phyloP scores from a whole-genome alignment of 2,329 filamentous ascomycete genomes.

The Diaporthe nobilis region DNA sequence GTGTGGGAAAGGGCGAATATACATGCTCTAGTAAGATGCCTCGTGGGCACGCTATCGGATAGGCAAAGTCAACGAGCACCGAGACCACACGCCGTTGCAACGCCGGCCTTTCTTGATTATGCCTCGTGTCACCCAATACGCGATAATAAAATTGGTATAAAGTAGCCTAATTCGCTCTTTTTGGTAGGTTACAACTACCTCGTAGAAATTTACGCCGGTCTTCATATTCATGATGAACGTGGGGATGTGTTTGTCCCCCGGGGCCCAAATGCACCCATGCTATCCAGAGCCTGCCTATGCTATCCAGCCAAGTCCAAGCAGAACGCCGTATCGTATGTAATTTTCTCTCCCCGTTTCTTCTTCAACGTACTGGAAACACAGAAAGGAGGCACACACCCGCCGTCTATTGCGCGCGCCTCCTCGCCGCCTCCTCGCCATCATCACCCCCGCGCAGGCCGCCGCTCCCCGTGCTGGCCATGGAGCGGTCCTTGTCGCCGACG shows the following conservation, averaged over 20 bases:
- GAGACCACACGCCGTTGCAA: not conserved
- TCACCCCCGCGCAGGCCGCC: not conserved
- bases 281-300: conserved; percentile 4
- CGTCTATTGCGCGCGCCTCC: conserved; percentile 11
- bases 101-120: not conserved
- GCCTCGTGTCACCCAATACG: not conserved
- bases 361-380: not conserved
- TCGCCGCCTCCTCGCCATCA: conserved; percentile 31
- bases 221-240: not conserved
- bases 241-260: not conserved
- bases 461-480: conserved; percentile 33
- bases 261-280: not conserved
- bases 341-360: not conserved
- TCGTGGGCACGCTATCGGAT: not conserved
- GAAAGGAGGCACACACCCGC: not conserved
- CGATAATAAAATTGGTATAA: not conserved
- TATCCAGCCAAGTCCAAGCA: not conserved
- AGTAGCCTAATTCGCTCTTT: not conserved
- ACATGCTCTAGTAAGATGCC: not conserved
- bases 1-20: not conserved
- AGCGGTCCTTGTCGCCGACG: conserved; percentile 18
- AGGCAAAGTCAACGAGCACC: not conserved
- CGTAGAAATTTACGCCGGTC: not conserved
- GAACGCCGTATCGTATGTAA: not conserved
- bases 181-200: not conserved